Conservation (phyloP, 495 filamentous ascomycete species). For the Wilcoxina mikolae region DNA sequence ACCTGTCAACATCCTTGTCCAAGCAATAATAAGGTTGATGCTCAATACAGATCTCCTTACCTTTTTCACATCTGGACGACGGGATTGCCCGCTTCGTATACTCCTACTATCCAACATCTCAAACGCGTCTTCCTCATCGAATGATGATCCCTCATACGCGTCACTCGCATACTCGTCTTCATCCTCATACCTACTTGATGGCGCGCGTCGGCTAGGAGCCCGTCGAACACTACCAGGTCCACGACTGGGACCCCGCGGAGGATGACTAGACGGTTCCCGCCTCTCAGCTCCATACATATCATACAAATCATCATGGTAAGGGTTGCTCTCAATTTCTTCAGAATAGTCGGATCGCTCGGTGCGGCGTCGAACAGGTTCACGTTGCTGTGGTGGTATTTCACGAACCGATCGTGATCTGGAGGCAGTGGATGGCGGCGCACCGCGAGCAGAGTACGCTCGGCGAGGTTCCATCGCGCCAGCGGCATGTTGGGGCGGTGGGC, state of each 20-base stretch:
- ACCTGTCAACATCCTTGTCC: not conserved
- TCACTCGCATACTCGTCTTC: conserved; percentile 57
- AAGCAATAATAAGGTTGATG: not conserved
- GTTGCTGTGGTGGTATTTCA: conserved; percentile 28
- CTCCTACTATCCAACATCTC: conserved; percentile 50
- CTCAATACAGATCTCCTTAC: conserved; percentile 1
- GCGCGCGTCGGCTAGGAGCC: conserved; percentile 6
- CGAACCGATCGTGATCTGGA: conserved; percentile 27
- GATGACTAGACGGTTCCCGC: conserved; percentile 20
- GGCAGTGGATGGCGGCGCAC: conserved; percentile 22
- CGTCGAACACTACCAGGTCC: conserved; percentile 9
- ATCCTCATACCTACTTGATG: conserved; percentile 49
- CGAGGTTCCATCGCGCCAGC: conserved; percentile 34
- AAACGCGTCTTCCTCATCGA: conserved; percentile 60
- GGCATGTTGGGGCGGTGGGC: conserved; percentile 16
- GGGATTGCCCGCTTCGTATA: conserved; percentile 23
- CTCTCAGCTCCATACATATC: conserved; percentile 42
- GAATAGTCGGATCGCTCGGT: conserved; percentile 21
- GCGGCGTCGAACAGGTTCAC: conserved; percentile 18
- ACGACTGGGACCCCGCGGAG: too few relatives aligned
- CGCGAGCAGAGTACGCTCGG: conserved; percentile 38
- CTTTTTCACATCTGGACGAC: conserved; percentile 26
- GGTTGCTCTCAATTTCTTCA: conserved; percentile 42
- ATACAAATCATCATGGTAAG: conserved; percentile 53
- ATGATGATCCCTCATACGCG: conserved; percentile 48